phyloP scores from a whole-genome alignment of 2,329 filamentous ascomycete genomes.

The Oidium heveae region DNA sequence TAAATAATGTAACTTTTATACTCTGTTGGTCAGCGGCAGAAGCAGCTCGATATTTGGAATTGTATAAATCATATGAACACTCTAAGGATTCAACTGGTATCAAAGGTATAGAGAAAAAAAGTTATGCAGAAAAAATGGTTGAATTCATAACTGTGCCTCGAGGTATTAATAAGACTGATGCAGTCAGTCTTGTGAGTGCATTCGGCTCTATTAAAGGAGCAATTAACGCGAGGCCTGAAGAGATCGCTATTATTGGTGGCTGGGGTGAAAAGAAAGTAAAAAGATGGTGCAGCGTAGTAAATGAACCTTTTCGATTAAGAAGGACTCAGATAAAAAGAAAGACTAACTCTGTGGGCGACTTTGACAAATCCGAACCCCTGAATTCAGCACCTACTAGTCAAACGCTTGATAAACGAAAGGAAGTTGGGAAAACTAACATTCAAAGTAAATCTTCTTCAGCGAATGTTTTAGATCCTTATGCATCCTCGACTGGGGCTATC shows the following conservation, averaged over 20 bases:
- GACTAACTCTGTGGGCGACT: slow-evolving; percentile 15
- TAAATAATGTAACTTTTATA: slow-evolving; percentile 81
- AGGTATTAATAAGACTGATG: slow-evolving; percentile 84
- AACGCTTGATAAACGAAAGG: neutral
- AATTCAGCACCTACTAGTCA: neutral
- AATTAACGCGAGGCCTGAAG: slow-evolving; percentile 67
- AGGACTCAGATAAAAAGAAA: slow-evolving; percentile 24
- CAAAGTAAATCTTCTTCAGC: neutral
- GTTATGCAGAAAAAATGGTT: slow-evolving; percentile 65
- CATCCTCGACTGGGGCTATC: neutral
- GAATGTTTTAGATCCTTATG: neutral
- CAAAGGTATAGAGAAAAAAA: slow-evolving; percentile 57
- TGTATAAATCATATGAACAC: slow-evolving; percentile 88
- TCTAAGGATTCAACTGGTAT: slow-evolving; percentile 40
- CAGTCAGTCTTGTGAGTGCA: slow-evolving; percentile 66
- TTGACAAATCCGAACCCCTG: slow-evolving; percentile 13
- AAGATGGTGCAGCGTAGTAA: slow-evolving; percentile 56
- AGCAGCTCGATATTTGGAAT: slow-evolving; percentile 75
- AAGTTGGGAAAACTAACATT: too few species aligned
- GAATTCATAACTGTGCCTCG: slow-evolving; percentile 83
- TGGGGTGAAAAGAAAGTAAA: slow-evolving; percentile 94
- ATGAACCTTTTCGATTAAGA: slow-evolving; percentile 60
- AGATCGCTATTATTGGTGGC: slow-evolving; percentile 60
- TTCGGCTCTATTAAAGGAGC: slow-evolving; percentile 77
- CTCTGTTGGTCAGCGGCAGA: slow-evolving; percentile 89